Evolutionary conservation across 176 grass and related monocot genomes (phyloP).

Genomic region (Hordeum marinum): DNA sequence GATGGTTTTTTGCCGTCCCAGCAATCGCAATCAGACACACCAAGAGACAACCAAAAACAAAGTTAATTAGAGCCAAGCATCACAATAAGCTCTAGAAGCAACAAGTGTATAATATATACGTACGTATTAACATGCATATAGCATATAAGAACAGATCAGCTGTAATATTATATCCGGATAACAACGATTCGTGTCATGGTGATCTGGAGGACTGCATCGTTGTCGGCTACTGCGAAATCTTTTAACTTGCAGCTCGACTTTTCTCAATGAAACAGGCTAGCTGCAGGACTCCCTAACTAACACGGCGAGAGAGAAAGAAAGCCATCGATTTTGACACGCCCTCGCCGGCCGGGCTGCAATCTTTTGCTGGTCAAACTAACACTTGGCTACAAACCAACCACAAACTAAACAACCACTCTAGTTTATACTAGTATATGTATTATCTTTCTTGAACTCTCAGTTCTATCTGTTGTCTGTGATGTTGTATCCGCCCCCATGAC

Average conservation of each 20-base stretch:
- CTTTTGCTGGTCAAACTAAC: constrained; percentile 10
- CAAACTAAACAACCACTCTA: not conserved
- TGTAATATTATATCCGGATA: constrained; percentile 21
- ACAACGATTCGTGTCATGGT: not conserved
- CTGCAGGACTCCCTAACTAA: constrained; percentile 7
- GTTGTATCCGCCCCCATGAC: not conserved
- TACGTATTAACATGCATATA: too few relatives aligned
- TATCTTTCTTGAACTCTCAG: not conserved
- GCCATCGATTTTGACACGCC: not conserved
- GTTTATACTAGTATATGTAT: not conserved
- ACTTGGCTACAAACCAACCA: not conserved
- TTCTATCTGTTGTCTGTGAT: not conserved
- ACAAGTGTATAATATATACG: too few relatives aligned
- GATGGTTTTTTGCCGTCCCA: constrained; percentile 10
- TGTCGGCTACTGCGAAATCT: not conserved
- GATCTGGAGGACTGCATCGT: not conserved
- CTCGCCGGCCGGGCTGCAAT: not conserved
- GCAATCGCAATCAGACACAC: constrained; percentile 20
- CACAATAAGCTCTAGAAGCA: too few relatives aligned
- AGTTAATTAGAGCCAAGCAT: constrained; percentile 31
- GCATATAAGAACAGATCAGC: too few relatives aligned
- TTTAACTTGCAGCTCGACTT: constrained; percentile 4
- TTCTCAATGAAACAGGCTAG: constrained; percentile 5
- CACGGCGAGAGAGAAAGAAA: not conserved
- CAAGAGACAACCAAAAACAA: not conserved